These are phyloP conservation scores for Claviceps arundinis DNA, from an alignment of 2,329 filamentous ascomycete species.

Conservation along the genomic window DNA sequence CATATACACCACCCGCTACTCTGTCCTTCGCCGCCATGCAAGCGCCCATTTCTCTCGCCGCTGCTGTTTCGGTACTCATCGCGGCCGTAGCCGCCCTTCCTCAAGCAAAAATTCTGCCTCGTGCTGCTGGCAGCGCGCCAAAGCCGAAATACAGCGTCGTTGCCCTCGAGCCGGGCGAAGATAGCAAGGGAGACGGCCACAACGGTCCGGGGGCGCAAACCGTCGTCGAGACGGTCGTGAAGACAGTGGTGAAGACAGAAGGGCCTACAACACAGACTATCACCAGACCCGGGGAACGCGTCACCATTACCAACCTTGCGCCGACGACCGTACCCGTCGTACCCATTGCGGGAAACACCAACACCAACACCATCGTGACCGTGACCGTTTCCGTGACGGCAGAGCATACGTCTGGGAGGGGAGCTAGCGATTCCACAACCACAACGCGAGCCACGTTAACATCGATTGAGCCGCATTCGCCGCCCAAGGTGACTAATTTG, in stretches of 20 bases:
- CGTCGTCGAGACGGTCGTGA: conserved; percentile 17
- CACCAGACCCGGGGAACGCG: conserved; percentile 11
- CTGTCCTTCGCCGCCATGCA: conserved; percentile 17
- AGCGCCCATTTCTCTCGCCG: conserved; percentile 14
- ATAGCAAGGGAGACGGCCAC: conserved; percentile 7
- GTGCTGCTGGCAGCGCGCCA: conserved; percentile 9
- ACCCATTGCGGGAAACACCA: conserved; percentile 11
- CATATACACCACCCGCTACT: no score
- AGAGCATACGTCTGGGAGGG: not conserved
- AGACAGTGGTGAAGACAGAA: conserved; percentile 17
- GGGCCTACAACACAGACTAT: conserved; percentile 13
- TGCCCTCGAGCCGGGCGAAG: conserved; percentile 21
- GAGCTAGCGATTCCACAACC: not conserved
- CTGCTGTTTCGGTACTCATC: conserved; percentile 18
- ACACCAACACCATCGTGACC: conserved; percentile 3
- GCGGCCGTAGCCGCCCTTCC: conserved; percentile 17
- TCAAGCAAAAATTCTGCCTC: conserved; percentile 12
- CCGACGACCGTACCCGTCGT: conserved; percentile 15
- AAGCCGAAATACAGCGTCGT: conserved; percentile 26
- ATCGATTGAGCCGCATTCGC: not conserved
- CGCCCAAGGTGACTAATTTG: not conserved
- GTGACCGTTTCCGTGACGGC: not conserved
- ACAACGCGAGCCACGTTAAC: not conserved
- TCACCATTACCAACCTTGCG: conserved; percentile 9
- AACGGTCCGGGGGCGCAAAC: conserved; percentile 8